A percentile compares a stretch with the other conserved stretches of the same genome.
phyloP scores from a whole-genome alignment of 106 monocot genomes.

The Vanilla planifolia region DNA sequence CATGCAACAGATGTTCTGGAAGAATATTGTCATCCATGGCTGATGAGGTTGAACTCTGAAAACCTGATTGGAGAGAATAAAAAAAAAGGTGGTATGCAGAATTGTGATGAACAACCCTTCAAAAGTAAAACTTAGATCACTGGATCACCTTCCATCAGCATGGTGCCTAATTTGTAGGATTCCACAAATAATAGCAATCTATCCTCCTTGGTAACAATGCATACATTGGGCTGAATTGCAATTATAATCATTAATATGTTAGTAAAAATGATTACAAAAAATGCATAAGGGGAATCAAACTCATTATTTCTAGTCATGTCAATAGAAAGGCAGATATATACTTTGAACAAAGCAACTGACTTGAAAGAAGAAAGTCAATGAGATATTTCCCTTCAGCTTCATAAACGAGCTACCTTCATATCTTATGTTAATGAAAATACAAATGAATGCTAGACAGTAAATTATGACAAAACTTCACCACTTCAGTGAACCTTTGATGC shows the following conservation, averaged over 20 bases:
- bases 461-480: too few relatives aligned
- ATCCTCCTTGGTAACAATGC: constrained; percentile 26
- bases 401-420: too few relatives aligned
- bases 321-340: too few relatives aligned
- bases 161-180: constrained; percentile 56
- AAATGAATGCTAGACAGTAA: too few relatives aligned
- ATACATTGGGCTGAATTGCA: constrained; percentile 37
- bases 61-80: constrained; percentile 28
- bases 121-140: background rate
- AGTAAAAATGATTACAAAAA: background rate
- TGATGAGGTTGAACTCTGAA: constrained; percentile 25
- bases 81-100: background rate
- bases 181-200: constrained; percentile 48
- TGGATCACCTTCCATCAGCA: constrained; percentile 55
- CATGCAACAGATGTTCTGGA: constrained; percentile 58
- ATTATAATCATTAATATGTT: background rate
- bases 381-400: too few relatives aligned
- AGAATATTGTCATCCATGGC: constrained; percentile 60
- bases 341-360: too few relatives aligned
- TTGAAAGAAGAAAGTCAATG: too few relatives aligned
- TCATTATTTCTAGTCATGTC: too few relatives aligned
- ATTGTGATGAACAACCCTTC: background rate
- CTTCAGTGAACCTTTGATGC: too few relatives aligned
- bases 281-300: too few relatives aligned
- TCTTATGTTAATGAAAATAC: too few relatives aligned